A percentile compares a stretch with the other conserved stretches of the same genome.
Evolutionary conservation across 768 basidiomycete genomes (phyloP).

Genomic region (Boletus patriciae): DNA sequence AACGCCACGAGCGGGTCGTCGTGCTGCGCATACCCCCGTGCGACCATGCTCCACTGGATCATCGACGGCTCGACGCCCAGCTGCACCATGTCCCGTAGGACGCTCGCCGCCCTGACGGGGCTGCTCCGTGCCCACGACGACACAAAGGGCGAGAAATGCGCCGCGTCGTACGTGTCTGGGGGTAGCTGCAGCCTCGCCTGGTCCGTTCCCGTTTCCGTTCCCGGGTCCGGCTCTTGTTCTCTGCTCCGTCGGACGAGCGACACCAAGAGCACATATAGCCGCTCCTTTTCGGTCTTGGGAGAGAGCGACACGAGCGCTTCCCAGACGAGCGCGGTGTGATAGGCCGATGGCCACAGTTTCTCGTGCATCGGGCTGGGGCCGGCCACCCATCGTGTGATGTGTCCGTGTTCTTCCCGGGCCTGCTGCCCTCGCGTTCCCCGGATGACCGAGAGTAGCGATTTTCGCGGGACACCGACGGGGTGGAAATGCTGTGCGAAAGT

Average conservation of each 20-base stretch:
- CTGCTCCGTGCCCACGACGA: conserved; percentile 35
- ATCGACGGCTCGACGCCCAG: conserved; percentile 46
- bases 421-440: conserved; percentile 11
- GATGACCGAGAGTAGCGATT: conserved; percentile 20
- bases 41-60: conserved; percentile 52
- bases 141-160: conserved; percentile 58
- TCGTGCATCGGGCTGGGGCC: conserved; percentile 1
- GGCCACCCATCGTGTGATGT: background rate
- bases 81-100: conserved; percentile 54
- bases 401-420: background rate
- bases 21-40: conserved; percentile 43
- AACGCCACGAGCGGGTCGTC: conserved; percentile 40
- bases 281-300: conserved; percentile 24
- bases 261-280: conserved; percentile 49
- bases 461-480: conserved; percentile 50
- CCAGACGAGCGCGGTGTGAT: conserved; percentile 40
- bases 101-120: conserved; percentile 34
- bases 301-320: conserved; percentile 29
- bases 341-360: conserved; percentile 34
- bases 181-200: conserved; percentile 18
- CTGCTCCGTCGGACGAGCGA: conserved; percentile 14
- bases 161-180: conserved; percentile 33
- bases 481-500: conserved; percentile 55
- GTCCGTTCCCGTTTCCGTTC: background rate
- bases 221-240: background rate